Percentiles rank a stretch among this genome's conserved stretches.
phyloP scores from a whole-genome alignment of 139 green algal species.

The Pseudopediastrum boryanum region DNA sequence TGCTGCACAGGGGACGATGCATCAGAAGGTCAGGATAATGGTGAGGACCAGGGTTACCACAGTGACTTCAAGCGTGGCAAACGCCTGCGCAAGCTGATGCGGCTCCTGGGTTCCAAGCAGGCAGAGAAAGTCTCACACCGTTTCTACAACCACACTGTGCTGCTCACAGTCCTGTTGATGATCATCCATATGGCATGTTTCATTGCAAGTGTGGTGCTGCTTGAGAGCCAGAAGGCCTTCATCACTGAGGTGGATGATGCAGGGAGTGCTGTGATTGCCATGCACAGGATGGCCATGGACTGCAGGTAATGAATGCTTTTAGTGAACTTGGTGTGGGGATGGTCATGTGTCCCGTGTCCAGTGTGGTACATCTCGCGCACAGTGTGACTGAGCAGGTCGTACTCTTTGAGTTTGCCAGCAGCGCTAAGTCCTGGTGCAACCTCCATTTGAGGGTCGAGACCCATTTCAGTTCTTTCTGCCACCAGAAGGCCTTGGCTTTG shows the following conservation, averaged over 20 bases:
- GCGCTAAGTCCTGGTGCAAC: too few relatives aligned
- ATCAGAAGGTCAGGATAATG: slow-evolving; percentile 21
- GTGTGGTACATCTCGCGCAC: too few relatives aligned
- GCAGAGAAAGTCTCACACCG: slow-evolving; percentile 33
- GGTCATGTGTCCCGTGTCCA: too few relatives aligned
- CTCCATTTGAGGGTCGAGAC: too few relatives aligned
- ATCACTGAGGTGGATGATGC: slow-evolving; percentile 35
- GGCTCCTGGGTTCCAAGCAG: slow-evolving; percentile 10
- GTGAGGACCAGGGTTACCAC: slow-evolving; percentile 42
- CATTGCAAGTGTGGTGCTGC: slow-evolving; percentile 1
- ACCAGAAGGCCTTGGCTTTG: too few relatives aligned
- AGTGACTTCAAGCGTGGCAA: slow-evolving; percentile 52
- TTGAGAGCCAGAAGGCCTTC: slow-evolving; percentile 17
- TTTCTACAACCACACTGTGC: slow-evolving; percentile 30
- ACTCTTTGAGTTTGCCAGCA: too few relatives aligned
- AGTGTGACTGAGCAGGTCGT: too few relatives aligned
- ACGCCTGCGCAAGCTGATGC: slow-evolving; percentile 42
- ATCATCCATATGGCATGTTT: slow-evolving; percentile 25
- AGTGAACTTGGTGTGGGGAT: too few relatives aligned
- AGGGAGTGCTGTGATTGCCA: slow-evolving; percentile 5
- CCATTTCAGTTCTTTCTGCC: too few relatives aligned
- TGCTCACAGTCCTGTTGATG: slow-evolving; percentile 9
- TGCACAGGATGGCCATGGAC: slow-evolving; percentile 33
- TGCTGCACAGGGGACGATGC: slow-evolving; percentile 31
- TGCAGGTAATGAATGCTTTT: too few relatives aligned